Evolutionary conservation across 139 green algal species (phyloP).

Genomic region (Chlamydomonas sp.): DNA sequence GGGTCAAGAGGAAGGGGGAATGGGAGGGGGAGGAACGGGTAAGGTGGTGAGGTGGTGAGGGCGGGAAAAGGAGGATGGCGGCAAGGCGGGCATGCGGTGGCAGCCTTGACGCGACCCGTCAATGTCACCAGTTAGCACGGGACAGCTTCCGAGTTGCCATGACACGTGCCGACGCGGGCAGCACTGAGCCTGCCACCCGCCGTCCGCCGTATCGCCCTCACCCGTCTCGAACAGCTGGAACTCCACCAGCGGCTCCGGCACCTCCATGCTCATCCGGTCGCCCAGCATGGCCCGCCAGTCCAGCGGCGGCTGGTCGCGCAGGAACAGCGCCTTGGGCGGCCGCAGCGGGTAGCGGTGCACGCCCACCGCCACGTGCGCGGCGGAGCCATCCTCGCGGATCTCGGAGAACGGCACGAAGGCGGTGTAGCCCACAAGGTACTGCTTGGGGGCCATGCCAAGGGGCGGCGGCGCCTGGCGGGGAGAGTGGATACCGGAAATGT

Average conservation of each 20-base stretch:
- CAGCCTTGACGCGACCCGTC: too few relatives aligned
- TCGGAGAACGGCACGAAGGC: slow-evolving; percentile 57
- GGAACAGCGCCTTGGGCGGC: slow-evolving; percentile 17
- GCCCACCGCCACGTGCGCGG: slow-evolving; percentile 49
- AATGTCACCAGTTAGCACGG: too few relatives aligned
- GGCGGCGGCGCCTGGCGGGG: slow-evolving; percentile 16
- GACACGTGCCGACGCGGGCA: too few relatives aligned
- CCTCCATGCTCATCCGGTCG: slow-evolving; percentile 45
- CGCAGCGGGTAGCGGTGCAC: slow-evolving; percentile 53
- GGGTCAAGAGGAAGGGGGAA: not conserved
- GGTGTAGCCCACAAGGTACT: slow-evolving; percentile 50
- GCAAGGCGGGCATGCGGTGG: too few relatives aligned
- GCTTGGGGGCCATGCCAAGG: slow-evolving; percentile 5
- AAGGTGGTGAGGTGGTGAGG: too few relatives aligned
- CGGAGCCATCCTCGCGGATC: slow-evolving; percentile 42
- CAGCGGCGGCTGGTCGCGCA: slow-evolving; percentile 51
- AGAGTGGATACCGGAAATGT: not conserved
- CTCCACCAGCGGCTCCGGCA: slow-evolving; percentile 60
- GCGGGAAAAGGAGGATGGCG: too few relatives aligned
- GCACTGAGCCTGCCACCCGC: too few relatives aligned
- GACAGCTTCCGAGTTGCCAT: too few relatives aligned
- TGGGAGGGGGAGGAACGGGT: not conserved
- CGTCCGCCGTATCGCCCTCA: not conserved
- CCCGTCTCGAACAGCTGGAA: slow-evolving; percentile 62
- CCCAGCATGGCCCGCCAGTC: slow-evolving; percentile 64